A percentile compares a stretch with the other conserved stretches of the same genome.
Conservation (phyloP, 2,329 filamentous ascomycete species). For the Penicillium decumbens region DNA sequence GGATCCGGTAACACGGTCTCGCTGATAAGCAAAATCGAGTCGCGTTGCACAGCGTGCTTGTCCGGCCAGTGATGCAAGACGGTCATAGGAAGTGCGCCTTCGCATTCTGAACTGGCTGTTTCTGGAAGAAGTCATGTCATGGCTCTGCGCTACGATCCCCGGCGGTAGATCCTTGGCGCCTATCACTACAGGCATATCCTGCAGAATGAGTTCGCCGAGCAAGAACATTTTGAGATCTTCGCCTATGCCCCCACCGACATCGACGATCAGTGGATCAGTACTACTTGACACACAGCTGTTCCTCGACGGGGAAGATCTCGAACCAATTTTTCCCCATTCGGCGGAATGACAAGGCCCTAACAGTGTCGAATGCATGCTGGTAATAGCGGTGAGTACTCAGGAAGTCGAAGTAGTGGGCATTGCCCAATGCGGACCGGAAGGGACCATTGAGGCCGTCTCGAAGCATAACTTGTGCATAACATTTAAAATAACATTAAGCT, state of each 20-base stretch:
- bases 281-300: conserved; percentile 1
- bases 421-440: conserved; percentile 11
- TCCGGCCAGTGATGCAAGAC: conserved; percentile 24
- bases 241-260: conserved; percentile 11
- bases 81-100: conserved; percentile 21
- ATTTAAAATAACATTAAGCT: too few species aligned
- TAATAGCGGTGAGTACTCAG: background rate
- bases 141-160: conserved; percentile 1
- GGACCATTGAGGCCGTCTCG: conserved; percentile 1
- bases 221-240: conserved; percentile 11
- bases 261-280: conserved; percentile 8
- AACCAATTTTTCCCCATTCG: conserved; percentile 7
- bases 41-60: conserved; percentile 11
- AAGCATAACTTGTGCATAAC: too few species aligned
- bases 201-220: conserved; percentile 9
- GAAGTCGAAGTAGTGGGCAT: conserved; percentile 15
- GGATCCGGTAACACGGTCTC: conserved; percentile 10
- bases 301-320: conserved; percentile 9
- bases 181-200: conserved; percentile 9
- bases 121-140: conserved; percentile 15
- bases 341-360: conserved; percentile 13
- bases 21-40: conserved; percentile 9
- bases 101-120: conserved; percentile 10
- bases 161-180: conserved; percentile 3
- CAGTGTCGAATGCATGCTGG: conserved; percentile 13